Base-by-base conservation (phyloP, 2,329 filamentous ascomycete genomes). In the Diaporthe aspalathi region DNA sequence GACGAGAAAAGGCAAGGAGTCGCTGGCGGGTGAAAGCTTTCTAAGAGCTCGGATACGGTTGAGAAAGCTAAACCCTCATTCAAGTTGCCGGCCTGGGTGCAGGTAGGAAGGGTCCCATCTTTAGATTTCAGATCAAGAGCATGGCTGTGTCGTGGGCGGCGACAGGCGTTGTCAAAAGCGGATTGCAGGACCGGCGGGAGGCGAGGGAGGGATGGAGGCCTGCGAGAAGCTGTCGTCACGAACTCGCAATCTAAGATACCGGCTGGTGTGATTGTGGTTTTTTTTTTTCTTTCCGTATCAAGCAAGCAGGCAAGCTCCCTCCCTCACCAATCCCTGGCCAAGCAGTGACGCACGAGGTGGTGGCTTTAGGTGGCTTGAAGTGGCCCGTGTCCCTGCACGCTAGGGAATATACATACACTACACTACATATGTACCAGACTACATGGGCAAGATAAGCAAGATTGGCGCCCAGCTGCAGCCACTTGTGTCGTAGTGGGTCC, bases 201-300 rank as follows among this genome's bases (percentile, higher is more conserved):
- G 29, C 60, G 60, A 65, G 45, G 60, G 60, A 65, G n/a, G 60
- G 60, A 62, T 38, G 69, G 57, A 70, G 63, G 68, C 57, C 57
- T 70, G 50, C 29, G 60, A 63, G 66, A 68, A 67, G 57, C 60
- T 67, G 68, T 70, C 68, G 68, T 66, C 68, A 70, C 63, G 32
- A 60, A n/a, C 32, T 35, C 43, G 35, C 50, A 52, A 69, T n/a
- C 53, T 17, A 53, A 22, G 49, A 29, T 27, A 32, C 29, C 24
- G 32, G 43, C 32, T 38, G 35, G 5, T 7, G 9, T 65, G 29
- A 32, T 35, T 35, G 5, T 35, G 3, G 20, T 68, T 68, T 68
- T 56, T 57, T 56, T 35, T 35, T 35, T 9, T 9, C 32, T 35
- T 35, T 9, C 9, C 32, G 32, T 35, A 50, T 38, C 38, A 38